Base-by-base conservation (phyloP, 148 eudicot genomes). In the Nyssa sinensis region DNA sequence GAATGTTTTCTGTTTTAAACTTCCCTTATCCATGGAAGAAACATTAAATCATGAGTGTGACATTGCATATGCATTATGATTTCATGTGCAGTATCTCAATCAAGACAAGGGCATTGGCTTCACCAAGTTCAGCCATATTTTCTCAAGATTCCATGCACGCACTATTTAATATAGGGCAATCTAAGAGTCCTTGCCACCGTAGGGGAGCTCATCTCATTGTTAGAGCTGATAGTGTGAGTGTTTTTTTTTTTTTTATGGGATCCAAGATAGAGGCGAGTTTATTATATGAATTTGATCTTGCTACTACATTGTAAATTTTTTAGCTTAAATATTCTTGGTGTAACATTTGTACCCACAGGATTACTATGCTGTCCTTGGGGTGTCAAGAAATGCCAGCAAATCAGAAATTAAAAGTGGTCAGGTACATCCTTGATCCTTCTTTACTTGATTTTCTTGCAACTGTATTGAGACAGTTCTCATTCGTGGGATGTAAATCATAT, bases 341-440 rank as follows among this genome's bases (percentile, higher is more conserved):
- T 68, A 23, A 41, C n/a, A 33, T 44, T 24, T 64, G 19, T 34
- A 24, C 44, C 2, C 68, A 74, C 95, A 94, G 98, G 98, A 94
- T 77, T 94, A 57, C 79, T 94, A 94, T 81, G 79, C 93, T 49
- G 81, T 91, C 67, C 97, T 94, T 72, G 97, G 98, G 71, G 98
- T 94, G 67, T 84, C 97, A 55, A 85, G 82, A 79, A 84, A 83
- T 88, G 79, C 98, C 58, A 91, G 86, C 92, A 94, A 94, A 87
- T 75, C 97, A 51, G 98, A 94, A 32, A 94, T 94, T 51, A 94
- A 94, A 80, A 94, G 95, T 64, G 97, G 98, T 94, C 53, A 84
- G n/a, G 94, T 83, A 71, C 66, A 51, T 23, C 34, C 35, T 41
- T 71, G 21, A 62, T 39, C 24, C 39, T n/a, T n/a, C n/a, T 51